Evolutionary conservation across 768 basidiomycete genomes (phyloP).

Genomic region (Boletus edulis): DNA sequence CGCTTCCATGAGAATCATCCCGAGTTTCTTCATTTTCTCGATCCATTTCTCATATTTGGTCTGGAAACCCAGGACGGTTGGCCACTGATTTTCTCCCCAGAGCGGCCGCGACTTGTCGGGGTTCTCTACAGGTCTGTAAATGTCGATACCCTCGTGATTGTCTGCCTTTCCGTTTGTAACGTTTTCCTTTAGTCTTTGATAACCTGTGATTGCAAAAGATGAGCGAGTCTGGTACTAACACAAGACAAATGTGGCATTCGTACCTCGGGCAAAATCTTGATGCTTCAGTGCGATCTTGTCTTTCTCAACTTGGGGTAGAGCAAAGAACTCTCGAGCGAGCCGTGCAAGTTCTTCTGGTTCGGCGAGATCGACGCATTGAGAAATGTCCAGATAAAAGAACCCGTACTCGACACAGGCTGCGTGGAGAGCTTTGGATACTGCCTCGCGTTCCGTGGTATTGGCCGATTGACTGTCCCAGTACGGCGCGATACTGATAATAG

Average conservation of each 20-base stretch:
- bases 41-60: constrained; percentile 73
- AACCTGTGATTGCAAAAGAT: constrained; percentile 49
- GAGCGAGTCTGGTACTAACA: background rate
- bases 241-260: background rate
- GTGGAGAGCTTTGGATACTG: constrained; percentile 59
- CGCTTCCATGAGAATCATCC: constrained; percentile 85
- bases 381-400: constrained; percentile 86
- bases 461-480: constrained; percentile 44
- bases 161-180: constrained; percentile 83
- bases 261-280: constrained; percentile 78
- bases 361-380: constrained; percentile 48
- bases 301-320: constrained; percentile 72
- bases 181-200: constrained; percentile 77
- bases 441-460: constrained; percentile 37
- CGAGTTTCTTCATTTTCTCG: constrained; percentile 81
- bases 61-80: constrained; percentile 52
- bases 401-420: constrained; percentile 74
- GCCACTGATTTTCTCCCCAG: constrained; percentile 91
- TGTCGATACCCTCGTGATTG: constrained; percentile 82
- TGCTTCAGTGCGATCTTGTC: constrained; percentile 65
- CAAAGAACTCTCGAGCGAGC: constrained; percentile 73
- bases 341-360: constrained; percentile 65
- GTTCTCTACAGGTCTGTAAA: constrained; percentile 69
- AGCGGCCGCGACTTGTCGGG: constrained; percentile 70
- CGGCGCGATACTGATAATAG: constrained; percentile 72